Conservation (phyloP, 1,284 basidiomycete genomes). For the Fomes fomentarius region DNA sequence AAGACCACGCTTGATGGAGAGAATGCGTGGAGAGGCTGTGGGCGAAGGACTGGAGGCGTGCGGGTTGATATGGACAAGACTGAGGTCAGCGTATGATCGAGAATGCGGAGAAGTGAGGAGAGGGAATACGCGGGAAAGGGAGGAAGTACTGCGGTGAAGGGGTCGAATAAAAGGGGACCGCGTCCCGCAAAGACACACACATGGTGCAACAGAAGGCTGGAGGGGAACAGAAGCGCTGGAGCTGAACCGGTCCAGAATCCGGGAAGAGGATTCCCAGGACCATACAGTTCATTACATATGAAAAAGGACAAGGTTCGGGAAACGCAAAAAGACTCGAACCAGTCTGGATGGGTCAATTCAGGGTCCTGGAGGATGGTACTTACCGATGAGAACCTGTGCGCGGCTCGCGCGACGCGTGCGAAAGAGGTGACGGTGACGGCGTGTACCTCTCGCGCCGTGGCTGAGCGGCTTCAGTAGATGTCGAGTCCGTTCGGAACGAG, state of each 20-base stretch:
- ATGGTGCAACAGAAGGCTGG: conserved; percentile 17
- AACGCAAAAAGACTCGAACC: conserved; percentile 21
- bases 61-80: conserved; percentile 18
- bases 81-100: conserved; percentile 21
- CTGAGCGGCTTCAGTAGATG: conserved; percentile 10
- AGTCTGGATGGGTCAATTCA: conserved; percentile 15
- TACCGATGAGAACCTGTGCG: conserved; percentile 28
- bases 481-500: conserved; percentile 19
- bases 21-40: conserved; percentile 21
- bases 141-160: conserved; percentile 24
- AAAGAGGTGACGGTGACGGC: conserved; percentile 31
- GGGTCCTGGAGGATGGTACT: conserved; percentile 19
- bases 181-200: conserved; percentile 18
- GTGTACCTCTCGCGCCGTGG: conserved; percentile 23
- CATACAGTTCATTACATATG: conserved; percentile 27
- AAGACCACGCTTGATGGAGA: conserved; percentile 30
- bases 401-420: conserved; percentile 22
- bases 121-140: conserved; percentile 19
- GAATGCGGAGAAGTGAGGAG: conserved; percentile 18
- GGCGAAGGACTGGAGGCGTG: conserved; percentile 22
- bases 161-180: conserved; percentile 21
- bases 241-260: conserved; percentile 29
- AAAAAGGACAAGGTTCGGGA: conserved; percentile 1
- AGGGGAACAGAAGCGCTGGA: conserved; percentile 19
- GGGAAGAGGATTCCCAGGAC: conserved; percentile 22